Percentiles rank a stretch among this genome's conserved stretches.
Evolutionary conservation across 345 rosid species (phyloP).

Genomic region (Hevea brasiliensis): DNA sequence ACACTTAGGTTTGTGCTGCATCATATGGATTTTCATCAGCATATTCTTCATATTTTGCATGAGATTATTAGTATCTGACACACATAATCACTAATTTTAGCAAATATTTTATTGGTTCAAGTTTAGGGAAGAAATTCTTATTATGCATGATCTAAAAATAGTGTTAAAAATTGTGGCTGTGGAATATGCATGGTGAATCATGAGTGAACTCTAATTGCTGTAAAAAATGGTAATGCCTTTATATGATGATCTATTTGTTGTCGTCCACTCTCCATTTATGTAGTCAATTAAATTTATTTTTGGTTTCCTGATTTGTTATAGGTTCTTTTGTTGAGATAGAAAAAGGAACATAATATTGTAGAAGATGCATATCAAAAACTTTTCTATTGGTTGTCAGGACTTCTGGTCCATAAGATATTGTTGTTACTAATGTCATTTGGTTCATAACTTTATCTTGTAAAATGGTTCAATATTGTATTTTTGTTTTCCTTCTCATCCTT

Average conservation of each 20-base stretch:
- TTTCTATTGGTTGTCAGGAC: background rate
- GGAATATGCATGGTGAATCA: no score
- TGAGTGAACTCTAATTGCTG: no score
- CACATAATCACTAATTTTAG: background rate
- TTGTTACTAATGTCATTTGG: background rate
- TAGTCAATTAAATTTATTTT: no score
- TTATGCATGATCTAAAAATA: no score
- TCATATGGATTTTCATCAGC: constrained; percentile 10
- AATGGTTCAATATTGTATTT: background rate
- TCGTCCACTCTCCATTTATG: no score
- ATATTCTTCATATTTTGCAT: constrained; percentile 3
- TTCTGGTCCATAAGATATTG: background rate
- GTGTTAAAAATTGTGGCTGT: no score
- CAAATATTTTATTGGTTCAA: no score
- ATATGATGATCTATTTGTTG: no score
- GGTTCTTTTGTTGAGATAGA: background rate
- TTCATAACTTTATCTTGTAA: background rate
- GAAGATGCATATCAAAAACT: background rate
- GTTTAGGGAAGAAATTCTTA: no score
- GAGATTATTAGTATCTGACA: constrained; percentile 6
- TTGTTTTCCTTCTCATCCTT: background rate
- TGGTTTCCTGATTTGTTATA: background rate
- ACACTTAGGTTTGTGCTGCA: constrained; percentile 76
- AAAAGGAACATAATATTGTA: background rate
- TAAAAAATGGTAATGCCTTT: no score